A percentile compares a stretch with the other conserved stretches of the same genome.
Evolutionary conservation across 2,329 filamentous ascomycete species (phyloP).

Genomic region (Domatiomyces globalis): DNA sequence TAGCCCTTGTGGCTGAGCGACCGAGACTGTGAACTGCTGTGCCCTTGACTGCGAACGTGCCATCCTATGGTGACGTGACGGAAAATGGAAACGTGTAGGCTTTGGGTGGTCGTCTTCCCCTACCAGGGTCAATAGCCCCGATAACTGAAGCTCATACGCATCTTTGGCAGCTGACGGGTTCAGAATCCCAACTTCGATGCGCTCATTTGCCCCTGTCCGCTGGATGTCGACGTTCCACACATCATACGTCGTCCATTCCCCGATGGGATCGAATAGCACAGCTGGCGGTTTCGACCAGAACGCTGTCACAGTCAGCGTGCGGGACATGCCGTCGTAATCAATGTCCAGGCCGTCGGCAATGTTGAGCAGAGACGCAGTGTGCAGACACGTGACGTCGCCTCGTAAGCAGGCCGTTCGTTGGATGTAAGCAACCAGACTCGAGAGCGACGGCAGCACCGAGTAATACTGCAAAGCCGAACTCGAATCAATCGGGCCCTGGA

Average conservation of each 20-base stretch:
- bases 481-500: constrained; percentile 46
- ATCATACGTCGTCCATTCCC: constrained; percentile 14
- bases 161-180: constrained; percentile 41
- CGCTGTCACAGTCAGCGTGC: constrained; percentile 50
- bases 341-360: constrained; percentile 56
- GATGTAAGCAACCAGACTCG: constrained; percentile 41
- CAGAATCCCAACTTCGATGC: constrained; percentile 66
- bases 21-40: constrained; percentile 46
- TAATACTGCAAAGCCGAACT: constrained; percentile 57
- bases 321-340: constrained; percentile 57
- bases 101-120: constrained; percentile 58
- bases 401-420: constrained; percentile 38
- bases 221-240: constrained; percentile 32
- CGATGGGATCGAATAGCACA: constrained; percentile 11
- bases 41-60: constrained; percentile 23
- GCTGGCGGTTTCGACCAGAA: constrained; percentile 39
- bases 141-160: constrained; percentile 60
- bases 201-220: constrained; percentile 7
- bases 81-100: constrained; percentile 68
- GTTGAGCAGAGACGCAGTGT: constrained; percentile 33
- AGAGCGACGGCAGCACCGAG: constrained; percentile 45
- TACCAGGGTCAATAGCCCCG: constrained; percentile 64
- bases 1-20: constrained; percentile 60
- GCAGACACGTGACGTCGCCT: constrained; percentile 37
- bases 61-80: constrained; percentile 58